phyloP scores from a whole-genome alignment of 305 asterid genomes.

The Petunia hybrid region DNA sequence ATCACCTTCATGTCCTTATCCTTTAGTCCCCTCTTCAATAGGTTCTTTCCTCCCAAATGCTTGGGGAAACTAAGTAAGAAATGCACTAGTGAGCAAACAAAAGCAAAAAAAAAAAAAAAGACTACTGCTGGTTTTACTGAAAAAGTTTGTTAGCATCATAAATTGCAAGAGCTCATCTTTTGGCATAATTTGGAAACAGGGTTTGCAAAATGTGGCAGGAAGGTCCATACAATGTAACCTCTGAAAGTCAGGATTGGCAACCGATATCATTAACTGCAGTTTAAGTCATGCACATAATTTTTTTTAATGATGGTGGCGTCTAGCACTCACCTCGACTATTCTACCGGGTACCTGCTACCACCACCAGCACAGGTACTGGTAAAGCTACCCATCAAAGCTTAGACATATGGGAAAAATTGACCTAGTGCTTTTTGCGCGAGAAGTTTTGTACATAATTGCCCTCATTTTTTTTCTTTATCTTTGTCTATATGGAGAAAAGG shows the following conservation, averaged over 20 bases:
- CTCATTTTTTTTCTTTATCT: no score
- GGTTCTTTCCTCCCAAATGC: constrained; percentile 9
- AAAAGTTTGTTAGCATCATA: not conserved
- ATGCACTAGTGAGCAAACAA: not conserved
- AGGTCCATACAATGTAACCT: constrained; percentile 4
- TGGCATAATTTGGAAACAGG: not conserved
- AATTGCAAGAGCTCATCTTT: not conserved
- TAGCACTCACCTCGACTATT: no score
- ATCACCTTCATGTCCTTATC: not conserved
- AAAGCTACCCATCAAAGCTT: no score
- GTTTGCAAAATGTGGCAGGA: not conserved
- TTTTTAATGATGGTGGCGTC: no score
- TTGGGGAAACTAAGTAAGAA: constrained; percentile 13
- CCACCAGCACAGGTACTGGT: no score
- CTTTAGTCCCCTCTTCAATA: not conserved
- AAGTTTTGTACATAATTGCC: no score
- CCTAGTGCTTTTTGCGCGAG: no score
- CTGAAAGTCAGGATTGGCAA: not conserved
- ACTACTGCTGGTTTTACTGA: not conserved
- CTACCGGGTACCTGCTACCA: no score
- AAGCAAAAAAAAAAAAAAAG: not conserved
- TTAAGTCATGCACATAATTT: not conserved
- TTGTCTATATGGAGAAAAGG: no score
- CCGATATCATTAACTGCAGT: not conserved
- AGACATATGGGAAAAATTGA: no score